phyloP scores from a whole-genome alignment of 495 filamentous ascomycete species.

The Xylaria nigripes region DNA sequence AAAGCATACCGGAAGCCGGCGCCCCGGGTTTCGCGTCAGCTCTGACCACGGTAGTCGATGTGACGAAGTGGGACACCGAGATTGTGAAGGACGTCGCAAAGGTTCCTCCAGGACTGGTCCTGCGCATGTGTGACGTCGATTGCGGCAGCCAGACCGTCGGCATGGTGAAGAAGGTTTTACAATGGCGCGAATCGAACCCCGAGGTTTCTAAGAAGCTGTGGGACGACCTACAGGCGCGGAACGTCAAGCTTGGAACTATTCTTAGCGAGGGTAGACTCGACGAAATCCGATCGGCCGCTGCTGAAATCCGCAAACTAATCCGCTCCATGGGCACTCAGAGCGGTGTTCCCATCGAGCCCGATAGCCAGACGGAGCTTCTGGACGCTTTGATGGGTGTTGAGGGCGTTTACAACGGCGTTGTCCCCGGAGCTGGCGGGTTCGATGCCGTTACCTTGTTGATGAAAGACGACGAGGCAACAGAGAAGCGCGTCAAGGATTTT shows the following conservation, averaged over 20 bases:
- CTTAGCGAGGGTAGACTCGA: slow-evolving; percentile 41
- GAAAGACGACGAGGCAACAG: slow-evolving; percentile 60
- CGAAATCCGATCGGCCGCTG: slow-evolving; percentile 32
- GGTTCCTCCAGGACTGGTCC: slow-evolving; percentile 63
- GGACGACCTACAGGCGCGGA: slow-evolving; percentile 61
- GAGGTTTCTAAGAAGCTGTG: slow-evolving; percentile 62
- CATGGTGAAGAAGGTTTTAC: slow-evolving; percentile 87
- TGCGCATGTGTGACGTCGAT: slow-evolving; percentile 93
- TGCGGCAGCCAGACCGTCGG: slow-evolving; percentile 88
- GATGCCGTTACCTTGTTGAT: slow-evolving; percentile 83
- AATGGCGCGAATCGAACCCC: slow-evolving; percentile 65
- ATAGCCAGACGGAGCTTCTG: slow-evolving; percentile 72
- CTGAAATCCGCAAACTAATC: slow-evolving; percentile 45
- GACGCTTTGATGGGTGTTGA: slow-evolving; percentile 61
- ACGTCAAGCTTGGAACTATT: slow-evolving; percentile 60
- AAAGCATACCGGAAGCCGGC: slow-evolving; percentile 54
- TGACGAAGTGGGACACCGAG: slow-evolving; percentile 65
- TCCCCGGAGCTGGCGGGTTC: slow-evolving; percentile 89
- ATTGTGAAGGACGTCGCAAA: slow-evolving; percentile 58
- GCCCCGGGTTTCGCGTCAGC: slow-evolving; percentile 55
- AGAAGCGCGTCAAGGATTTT: slow-evolving; percentile 52
- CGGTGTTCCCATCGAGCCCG: slow-evolving; percentile 85
- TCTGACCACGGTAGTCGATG: slow-evolving; percentile 58
- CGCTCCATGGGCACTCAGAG: slow-evolving; percentile 65
- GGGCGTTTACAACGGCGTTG: slow-evolving; percentile 84